These are phyloP conservation scores for Graphilbum ipis-grandicollis DNA, from an alignment of 2,329 filamentous ascomycete genomes.

Conservation along the genomic window DNA sequence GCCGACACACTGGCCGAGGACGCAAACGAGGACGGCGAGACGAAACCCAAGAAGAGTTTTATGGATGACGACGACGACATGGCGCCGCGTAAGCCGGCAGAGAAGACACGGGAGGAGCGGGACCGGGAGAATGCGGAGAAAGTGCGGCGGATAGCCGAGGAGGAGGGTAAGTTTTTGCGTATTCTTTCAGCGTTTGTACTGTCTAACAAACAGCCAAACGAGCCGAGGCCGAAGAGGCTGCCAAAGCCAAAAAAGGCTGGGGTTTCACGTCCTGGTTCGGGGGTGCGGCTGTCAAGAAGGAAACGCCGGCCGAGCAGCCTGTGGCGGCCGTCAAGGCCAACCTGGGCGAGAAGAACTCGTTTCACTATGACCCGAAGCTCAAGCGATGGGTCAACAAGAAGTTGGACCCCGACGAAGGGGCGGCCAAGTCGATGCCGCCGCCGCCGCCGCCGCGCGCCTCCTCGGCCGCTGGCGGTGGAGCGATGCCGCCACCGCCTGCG, in stretches of 20 bases:
- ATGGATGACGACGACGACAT: conserved; percentile 68
- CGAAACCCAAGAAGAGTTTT: conserved; percentile 54
- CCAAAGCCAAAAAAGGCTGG: conserved; percentile 50
- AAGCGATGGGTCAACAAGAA: conserved; percentile 99
- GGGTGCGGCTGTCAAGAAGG: conserved; percentile 42
- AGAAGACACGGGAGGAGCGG: conserved; percentile 47
- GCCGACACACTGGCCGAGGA: conserved; percentile 21
- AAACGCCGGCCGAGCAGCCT: conserved; percentile 25
- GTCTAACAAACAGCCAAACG: conserved; percentile 35
- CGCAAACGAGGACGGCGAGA: conserved; percentile 27
- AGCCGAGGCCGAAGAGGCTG: conserved; percentile 31
- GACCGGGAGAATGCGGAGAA: conserved; percentile 72
- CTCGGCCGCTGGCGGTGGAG: conserved; percentile 27
- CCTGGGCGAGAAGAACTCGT: conserved; percentile 80
- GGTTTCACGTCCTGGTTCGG: conserved; percentile 75
- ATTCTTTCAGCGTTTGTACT: too few species aligned
- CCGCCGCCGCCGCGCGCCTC: conserved; percentile 63
- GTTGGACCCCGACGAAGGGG: conserved; percentile 44
- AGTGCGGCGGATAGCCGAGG: conserved; percentile 68
- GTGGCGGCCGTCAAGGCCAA: conserved; percentile 75
- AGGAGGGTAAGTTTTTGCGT: conserved; percentile 38
- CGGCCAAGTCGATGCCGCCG: conserved; percentile 54
- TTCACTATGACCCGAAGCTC: conserved; percentile 88
- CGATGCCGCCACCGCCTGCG: conserved; percentile 13
- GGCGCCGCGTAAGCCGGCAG: conserved; percentile 30